A percentile compares a stretch with the other conserved stretches of the same genome.
phyloP scores from a whole-genome alignment of 345 rosid genomes.

The Alliaria petiolata region DNA sequence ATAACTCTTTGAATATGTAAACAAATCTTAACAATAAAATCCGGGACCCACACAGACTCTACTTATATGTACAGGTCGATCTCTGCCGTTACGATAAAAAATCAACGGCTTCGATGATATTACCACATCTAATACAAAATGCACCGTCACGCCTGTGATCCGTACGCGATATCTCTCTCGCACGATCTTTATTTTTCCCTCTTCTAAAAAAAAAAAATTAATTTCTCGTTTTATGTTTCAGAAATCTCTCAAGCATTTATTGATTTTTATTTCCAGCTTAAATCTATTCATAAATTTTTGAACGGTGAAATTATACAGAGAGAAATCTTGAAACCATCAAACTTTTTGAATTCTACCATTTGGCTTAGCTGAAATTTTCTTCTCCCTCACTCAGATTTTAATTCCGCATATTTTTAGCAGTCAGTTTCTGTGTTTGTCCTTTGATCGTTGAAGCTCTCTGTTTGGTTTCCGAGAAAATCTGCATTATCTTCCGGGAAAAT shows the following conservation, averaged over 20 bases:
- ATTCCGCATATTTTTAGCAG: neutral
- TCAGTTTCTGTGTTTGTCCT: too few relatives aligned
- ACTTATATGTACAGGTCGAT: neutral
- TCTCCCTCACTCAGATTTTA: conserved; percentile 13
- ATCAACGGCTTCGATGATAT: neutral
- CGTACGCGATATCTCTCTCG: neutral
- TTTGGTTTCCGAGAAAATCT: conserved; percentile 18
- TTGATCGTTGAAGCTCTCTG: conserved; percentile 11
- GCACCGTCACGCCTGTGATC: conserved; percentile 25
- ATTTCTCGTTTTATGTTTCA: conserved; percentile 1
- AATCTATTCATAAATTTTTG: conserved; percentile 25
- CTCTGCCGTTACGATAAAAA: neutral
- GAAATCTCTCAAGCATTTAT: conserved; percentile 29
- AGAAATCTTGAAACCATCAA: conserved; percentile 29
- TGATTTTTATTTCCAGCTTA: conserved; percentile 19
- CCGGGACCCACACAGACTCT: conserved; percentile 17
- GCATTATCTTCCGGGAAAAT: neutral
- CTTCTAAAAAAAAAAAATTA: too few relatives aligned
- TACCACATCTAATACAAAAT: neutral
- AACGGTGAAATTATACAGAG: conserved; percentile 30
- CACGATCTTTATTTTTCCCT: conserved; percentile 30
- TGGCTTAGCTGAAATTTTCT: conserved; percentile 18
- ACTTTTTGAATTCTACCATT: conserved; percentile 9
- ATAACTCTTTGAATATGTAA: too few relatives aligned
- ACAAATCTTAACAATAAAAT: neutral